Evolutionary conservation across 2,329 filamentous ascomycete species (phyloP), one percentile per base, ranked within the genome.

Genomic region (Xylariaceae sp.): DNA sequence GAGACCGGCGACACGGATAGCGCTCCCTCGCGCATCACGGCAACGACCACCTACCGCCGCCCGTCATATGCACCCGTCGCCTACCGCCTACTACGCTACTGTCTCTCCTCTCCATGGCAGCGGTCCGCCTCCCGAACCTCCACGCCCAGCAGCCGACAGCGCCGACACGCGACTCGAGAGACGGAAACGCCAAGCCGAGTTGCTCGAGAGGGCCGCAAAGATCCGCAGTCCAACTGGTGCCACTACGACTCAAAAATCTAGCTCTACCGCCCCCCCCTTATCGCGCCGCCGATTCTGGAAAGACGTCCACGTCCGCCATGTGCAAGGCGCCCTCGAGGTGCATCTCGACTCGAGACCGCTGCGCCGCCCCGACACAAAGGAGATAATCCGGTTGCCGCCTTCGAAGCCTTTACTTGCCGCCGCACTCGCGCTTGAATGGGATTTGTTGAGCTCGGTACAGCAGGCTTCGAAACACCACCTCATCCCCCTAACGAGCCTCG

Each of bases 351-450:
- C 73, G 20, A 79, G 90, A 21, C 83, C 90, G 4, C 80, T 98
- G 49, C 83, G 91, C 50, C 89, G 87, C 41, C 86, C 85, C 1
- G 75, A 79, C 48, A 83, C 83, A 42, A 89, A 91, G 62, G 63
- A 78, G 33, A 73, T 88, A 52, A 73, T 98, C 57, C 79, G 76
- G 2, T 60, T 97, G 22, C 91, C 93, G 0, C 59, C 71, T 2
- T 78, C 76, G 45, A 97, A 96, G 70, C 83, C 82, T 23, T 79
- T 89, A 59, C 84, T 97, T 32, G 92, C 92, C 20, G 77, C 83
- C 36, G 88, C 88, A 45, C 83, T 98, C 52, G 93, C 92, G 3
- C 71, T 94, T 36, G 93, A 98, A 72, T 98, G 93, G 93, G 91
- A 96, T 64, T 75, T 85, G 39, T 77, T 98, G 49, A 77, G 83